A percentile compares a stretch with the other conserved stretches of the same genome.
Evolutionary conservation across 352 stramenopile species (phyloP).

Genomic region (Globisporangium acanthophoron): DNA sequence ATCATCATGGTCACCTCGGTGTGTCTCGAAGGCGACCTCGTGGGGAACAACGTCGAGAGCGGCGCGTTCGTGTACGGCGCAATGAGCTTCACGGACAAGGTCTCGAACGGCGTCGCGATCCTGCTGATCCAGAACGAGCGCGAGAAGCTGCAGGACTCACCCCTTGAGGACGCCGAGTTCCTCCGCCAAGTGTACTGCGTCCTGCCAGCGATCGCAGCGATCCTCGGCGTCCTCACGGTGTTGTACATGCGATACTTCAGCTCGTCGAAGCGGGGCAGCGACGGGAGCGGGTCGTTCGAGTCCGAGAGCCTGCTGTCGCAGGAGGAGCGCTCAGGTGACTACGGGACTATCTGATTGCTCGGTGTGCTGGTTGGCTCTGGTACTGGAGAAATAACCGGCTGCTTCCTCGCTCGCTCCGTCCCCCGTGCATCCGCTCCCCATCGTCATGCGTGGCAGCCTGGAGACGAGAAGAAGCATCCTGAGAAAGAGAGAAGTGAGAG

Average conservation of each 20-base stretch:
- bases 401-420: neutral
- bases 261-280: slow-evolving; percentile 20
- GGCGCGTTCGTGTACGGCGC: slow-evolving; percentile 83
- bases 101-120: slow-evolving; percentile 79
- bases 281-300: slow-evolving; percentile 18
- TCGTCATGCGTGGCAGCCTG: neutral
- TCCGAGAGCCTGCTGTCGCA: slow-evolving; percentile 24
- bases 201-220: slow-evolving; percentile 49
- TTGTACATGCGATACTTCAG: slow-evolving; percentile 75
- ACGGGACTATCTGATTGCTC: slow-evolving; percentile 12
- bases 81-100: slow-evolving; percentile 88
- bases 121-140: slow-evolving; percentile 80
- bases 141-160: slow-evolving; percentile 55
- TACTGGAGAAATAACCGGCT: slow-evolving; percentile 1
- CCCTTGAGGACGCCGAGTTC: slow-evolving; percentile 57
- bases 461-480: neutral
- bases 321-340: slow-evolving; percentile 16
- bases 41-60: slow-evolving; percentile 78
- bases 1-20: slow-evolving; percentile 88
- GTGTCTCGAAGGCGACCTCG: slow-evolving; percentile 74
- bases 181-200: slow-evolving; percentile 73
- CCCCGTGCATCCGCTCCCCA: neutral
- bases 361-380: neutral
- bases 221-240: slow-evolving; percentile 55
- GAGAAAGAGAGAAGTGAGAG: neutral